Base-by-base conservation (phyloP, 2,329 filamentous ascomycete genomes). In the Helicocarpus griseus region DNA sequence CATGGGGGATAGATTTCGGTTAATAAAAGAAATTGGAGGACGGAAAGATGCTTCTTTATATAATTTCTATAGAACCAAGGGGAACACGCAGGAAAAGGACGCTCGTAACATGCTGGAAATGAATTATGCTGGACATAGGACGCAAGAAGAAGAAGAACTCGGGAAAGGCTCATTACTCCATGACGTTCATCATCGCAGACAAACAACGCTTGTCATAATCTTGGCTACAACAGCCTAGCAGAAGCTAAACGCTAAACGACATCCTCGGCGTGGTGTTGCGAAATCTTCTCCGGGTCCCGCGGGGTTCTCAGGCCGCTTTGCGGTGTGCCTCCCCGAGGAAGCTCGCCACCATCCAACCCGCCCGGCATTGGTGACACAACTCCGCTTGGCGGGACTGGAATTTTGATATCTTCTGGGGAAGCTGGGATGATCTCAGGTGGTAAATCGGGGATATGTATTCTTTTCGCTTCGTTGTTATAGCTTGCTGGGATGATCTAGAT, bases 401-500 rank as follows among this genome's bases (percentile, higher is more conserved):
- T 88, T 57, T 83, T 80, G 61, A 93, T 84, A 56, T 89, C 87
- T 69, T 94, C 84, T 0, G 89, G 87, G 1, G 86, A 89, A 48
- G 79, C 79, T 1, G 88, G 86, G 13, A 94, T 80, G 48, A 89
- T 82, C 47, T 79, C 73, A 26, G 76, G 70, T 2, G 80, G 79
- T 6, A 87, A 73, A 52, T 75, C 76, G 2, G 87, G 86, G 56
- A 98, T 95, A 60, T 86, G 83, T 61, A 98, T 89, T 53, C 89
- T 83, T 67, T 88, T 93, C 19, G 91, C 88, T 68, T 93, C 86
- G 65, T 98, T 98, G 73, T 96, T 93, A 71, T 98, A 98, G 29
- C 89, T 91, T 17, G 91, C 90, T 2, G 93, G 94, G 53, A 97
- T 94, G 65, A 98, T 96, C 81, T 81, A 51, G 17, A 48, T 40